Evolutionary conservation across 2,329 filamentous ascomycete species (phyloP), one percentile per base, ranked within the genome.

Genomic region (Cytospora leucostoma): DNA sequence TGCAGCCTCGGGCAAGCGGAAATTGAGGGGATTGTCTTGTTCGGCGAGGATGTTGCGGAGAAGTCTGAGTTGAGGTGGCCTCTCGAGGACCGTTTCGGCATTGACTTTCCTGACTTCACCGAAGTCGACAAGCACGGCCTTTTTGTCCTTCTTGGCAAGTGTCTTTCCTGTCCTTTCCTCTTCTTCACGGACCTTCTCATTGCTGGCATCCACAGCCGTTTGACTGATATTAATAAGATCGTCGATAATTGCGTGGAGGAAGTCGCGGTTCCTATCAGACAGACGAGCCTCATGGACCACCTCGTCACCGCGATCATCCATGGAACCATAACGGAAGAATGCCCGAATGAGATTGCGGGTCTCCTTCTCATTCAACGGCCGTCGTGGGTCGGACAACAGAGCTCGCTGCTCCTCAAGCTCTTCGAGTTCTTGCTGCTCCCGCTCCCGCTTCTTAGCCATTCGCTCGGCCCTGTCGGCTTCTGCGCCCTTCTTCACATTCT

Each of bases 81-180:
- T 89, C 69, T 98, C 94, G 12, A 97, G 87, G 61, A 97, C 90
- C 0, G 95, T 98, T 76, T 97, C 93, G 0, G 95, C 95, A 72
- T 99, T 99, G 71, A 97, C 86, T 70, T 96, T 93, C 76, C 96
- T 96, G 57, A 97, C 89, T 61, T 93, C 92, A 53, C 90, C 89
- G 76, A 93, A 97, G 73, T 98, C 93, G 71, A 99, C 97, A 52
- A 99, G 80, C 19, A 99, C 92, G 0, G 95, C 95, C 77, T 99
- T 99, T 76, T 92, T 92, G 74, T 99, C 95, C 76, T 99, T 99
- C 80, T 98, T 97, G 0, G 94, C 96, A 61, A 96, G 78, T 2
- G 88, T 84, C 74, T 95, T 96, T 72, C 92, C 92, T 0, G 85
- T 83, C 67, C 90, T 87, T 75, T 95, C 91, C 70, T 97, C 92